A percentile compares a stretch with the other conserved stretches of the same genome.
Evolutionary conservation across 345 rosid species (phyloP).

Genomic region (Erysimum cheiranthoides): DNA sequence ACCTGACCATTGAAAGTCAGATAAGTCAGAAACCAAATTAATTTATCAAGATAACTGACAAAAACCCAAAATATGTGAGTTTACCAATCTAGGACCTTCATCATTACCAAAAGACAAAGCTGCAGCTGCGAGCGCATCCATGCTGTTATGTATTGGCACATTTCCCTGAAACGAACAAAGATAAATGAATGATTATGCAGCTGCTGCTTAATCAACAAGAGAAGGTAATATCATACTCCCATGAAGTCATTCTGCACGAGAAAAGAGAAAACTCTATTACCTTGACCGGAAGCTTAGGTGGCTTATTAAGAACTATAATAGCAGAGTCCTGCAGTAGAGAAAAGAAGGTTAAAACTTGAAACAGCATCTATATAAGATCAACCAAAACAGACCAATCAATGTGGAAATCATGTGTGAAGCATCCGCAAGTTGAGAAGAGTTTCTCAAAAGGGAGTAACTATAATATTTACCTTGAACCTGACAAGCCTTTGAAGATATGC

Average conservation of each 20-base stretch:
- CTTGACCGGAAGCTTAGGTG: conserved; percentile 90
- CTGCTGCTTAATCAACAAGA: not conserved
- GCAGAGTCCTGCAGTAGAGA: conserved; percentile 69
- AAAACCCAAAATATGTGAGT: not conserved
- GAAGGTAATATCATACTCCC: conserved; percentile 13
- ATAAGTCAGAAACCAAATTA: conserved; percentile 6
- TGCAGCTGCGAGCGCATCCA: conserved; percentile 97
- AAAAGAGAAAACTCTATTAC: conserved; percentile 45
- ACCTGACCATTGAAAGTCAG: conserved; percentile 56
- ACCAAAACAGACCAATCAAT: not conserved
- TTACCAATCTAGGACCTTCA: conserved; percentile 92
- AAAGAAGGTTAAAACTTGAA: conserved; percentile 1
- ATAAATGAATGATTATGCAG: not conserved
- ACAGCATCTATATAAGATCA: conserved; percentile 16
- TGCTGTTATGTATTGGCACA: conserved; percentile 88
- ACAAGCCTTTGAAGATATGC: conserved; percentile 88
- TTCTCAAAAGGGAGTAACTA: conserved; percentile 8
- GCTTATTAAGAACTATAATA: conserved; percentile 82
- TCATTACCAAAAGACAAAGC: conserved; percentile 80
- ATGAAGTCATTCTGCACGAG: conserved; percentile 6
- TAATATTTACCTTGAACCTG: conserved; percentile 66
- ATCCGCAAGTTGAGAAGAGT: not conserved
- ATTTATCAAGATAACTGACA: not conserved
- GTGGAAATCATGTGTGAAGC: not conserved
- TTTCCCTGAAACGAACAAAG: conserved; percentile 57